Conservation (phyloP, 2,329 filamentous ascomycete genomes). For the Phaeosphaeriaceae sp. region DNA sequence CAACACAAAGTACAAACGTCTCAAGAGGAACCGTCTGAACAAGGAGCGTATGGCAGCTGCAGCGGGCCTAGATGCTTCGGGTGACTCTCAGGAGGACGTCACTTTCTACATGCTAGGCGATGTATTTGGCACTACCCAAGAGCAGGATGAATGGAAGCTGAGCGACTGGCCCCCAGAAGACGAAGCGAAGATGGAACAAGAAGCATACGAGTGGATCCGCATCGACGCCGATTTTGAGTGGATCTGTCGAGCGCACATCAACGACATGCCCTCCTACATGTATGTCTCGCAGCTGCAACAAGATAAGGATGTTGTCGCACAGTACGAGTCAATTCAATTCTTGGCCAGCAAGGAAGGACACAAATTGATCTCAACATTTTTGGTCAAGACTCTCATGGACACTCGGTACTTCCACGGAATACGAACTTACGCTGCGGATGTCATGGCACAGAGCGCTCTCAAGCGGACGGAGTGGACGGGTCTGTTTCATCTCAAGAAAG, state of each 20-base stretch:
- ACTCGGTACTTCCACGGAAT: slow-evolving; percentile 93
- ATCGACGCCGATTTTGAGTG: slow-evolving; percentile 99
- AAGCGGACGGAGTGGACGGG: slow-evolving; percentile 73
- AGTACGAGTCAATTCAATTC: slow-evolving; percentile 75
- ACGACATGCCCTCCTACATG: slow-evolving; percentile 93
- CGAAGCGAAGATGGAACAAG: slow-evolving; percentile 89
- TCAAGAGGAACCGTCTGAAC: slow-evolving; percentile 85
- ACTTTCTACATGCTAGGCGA: slow-evolving; percentile 93
- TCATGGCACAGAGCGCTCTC: slow-evolving; percentile 75
- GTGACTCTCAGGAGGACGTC: slow-evolving; percentile 76
- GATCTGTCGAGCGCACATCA: slow-evolving; percentile 80
- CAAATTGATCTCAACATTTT: slow-evolving; percentile 85
- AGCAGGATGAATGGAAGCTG: slow-evolving; percentile 83
- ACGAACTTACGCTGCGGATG: slow-evolving; percentile 81
- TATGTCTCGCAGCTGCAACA: slow-evolving; percentile 97
- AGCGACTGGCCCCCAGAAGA: slow-evolving; percentile 90
- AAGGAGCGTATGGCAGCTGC: slow-evolving; percentile 77
- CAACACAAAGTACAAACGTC: slow-evolving; percentile 97
- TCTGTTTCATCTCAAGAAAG: slow-evolving; percentile 81
- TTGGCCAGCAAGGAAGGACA: slow-evolving; percentile 73
- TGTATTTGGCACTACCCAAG: slow-evolving; percentile 82
- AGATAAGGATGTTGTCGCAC: slow-evolving; percentile 94
- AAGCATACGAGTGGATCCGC: slow-evolving; percentile 98
- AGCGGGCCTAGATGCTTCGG: slow-evolving; percentile 67
- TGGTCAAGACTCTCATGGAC: slow-evolving; percentile 90